A percentile compares a stretch with the other conserved stretches of the same genome.
Conservation (phyloP, 495 filamentous ascomycete species). For the Penicillium cataractarum region DNA sequence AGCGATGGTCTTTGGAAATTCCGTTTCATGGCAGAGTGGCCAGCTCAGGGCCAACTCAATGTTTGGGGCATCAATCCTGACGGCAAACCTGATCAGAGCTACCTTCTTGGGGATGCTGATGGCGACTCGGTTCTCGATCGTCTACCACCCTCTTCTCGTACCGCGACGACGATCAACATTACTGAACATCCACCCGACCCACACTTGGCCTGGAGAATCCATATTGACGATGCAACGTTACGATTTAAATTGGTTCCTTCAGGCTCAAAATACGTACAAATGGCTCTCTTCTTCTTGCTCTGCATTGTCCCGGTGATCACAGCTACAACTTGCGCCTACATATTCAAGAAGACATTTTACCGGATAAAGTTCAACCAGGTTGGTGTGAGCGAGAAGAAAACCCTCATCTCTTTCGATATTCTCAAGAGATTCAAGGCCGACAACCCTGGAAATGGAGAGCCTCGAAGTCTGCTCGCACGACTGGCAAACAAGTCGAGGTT, state of each 20-base stretch:
- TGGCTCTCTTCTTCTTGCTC: slow-evolving; percentile 62
- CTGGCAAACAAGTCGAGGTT: slow-evolving; percentile 49
- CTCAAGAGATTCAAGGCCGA: slow-evolving; percentile 31
- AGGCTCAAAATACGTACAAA: slow-evolving; percentile 59
- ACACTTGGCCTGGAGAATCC: slow-evolving; percentile 59
- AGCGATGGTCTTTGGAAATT: slow-evolving; percentile 61
- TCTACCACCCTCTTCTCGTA: slow-evolving; percentile 63
- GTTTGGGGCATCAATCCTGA: slow-evolving; percentile 71
- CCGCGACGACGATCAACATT: slow-evolving; percentile 61
- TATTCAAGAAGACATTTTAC: slow-evolving; percentile 70
- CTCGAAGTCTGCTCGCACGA: slow-evolving; percentile 35
- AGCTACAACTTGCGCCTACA: slow-evolving; percentile 54
- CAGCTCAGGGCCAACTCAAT: slow-evolving; percentile 65
- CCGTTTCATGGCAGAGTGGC: slow-evolving; percentile 68
- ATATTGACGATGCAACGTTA: slow-evolving; percentile 58
- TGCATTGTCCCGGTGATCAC: slow-evolving; percentile 56
- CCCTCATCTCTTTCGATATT: slow-evolving; percentile 42
- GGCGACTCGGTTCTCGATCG: slow-evolving; percentile 64
- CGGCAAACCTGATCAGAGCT: slow-evolving; percentile 63
- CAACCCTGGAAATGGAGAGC: slow-evolving; percentile 25
- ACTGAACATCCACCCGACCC: slow-evolving; percentile 58
- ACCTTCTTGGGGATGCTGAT: slow-evolving; percentile 64
- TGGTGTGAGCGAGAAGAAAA: slow-evolving; percentile 58
- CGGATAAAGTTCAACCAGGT: slow-evolving; percentile 71
- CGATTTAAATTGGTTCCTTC: slow-evolving; percentile 55